Conservation (phyloP, 495 filamentous ascomycete genomes). For the Aspergillus olivimuriae region DNA sequence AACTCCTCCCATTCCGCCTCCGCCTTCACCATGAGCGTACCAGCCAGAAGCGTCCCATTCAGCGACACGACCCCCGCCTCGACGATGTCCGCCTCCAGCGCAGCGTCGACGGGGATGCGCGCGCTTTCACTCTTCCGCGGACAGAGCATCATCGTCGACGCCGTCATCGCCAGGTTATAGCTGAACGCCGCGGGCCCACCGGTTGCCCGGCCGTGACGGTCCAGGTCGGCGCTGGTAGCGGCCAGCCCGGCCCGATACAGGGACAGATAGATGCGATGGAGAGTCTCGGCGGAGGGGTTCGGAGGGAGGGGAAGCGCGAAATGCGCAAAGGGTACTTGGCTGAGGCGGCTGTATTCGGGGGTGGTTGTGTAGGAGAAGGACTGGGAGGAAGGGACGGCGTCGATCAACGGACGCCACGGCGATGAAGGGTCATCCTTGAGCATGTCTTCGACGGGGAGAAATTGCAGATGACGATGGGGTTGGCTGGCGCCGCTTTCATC, state of each 20-base stretch:
- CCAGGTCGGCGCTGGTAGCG: slow-evolving; percentile 19
- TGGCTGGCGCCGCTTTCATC: slow-evolving; percentile 71
- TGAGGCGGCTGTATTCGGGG: slow-evolving; percentile 20
- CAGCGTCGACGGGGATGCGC: slow-evolving; percentile 23
- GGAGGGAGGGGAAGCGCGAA: slow-evolving; percentile 40
- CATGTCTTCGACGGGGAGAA: slow-evolving; percentile 68
- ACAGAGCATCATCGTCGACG: slow-evolving; percentile 58
- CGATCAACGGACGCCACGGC: slow-evolving; percentile 55
- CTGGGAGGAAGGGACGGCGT: slow-evolving; percentile 27
- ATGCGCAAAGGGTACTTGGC: slow-evolving; percentile 44
- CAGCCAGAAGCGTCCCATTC: slow-evolving; percentile 77
- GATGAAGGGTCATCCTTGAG: slow-evolving; percentile 35
- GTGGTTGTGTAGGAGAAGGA: slow-evolving; percentile 8
- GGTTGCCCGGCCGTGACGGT: slow-evolving; percentile 2
- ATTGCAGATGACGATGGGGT: slow-evolving; percentile 73
- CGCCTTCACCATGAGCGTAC: slow-evolving; percentile 73
- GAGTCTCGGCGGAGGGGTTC: slow-evolving; percentile 29
- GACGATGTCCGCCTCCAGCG: slow-evolving; percentile 22
- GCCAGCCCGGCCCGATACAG: slow-evolving; percentile 51
- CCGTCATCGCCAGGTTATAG: slow-evolving; percentile 77
- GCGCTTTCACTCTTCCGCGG: slow-evolving; percentile 49
- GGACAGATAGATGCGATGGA: slow-evolving; percentile 41
- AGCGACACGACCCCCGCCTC: slow-evolving; percentile 55
- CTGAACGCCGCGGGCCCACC: slow-evolving; percentile 52
- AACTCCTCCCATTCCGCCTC: slow-evolving; percentile 65